Percentiles rank a stretch among this genome's conserved stretches.
phyloP scores from a whole-genome alignment of 176 grass and related monocot genomes.

The Dendrocalamus sinicus region DNA sequence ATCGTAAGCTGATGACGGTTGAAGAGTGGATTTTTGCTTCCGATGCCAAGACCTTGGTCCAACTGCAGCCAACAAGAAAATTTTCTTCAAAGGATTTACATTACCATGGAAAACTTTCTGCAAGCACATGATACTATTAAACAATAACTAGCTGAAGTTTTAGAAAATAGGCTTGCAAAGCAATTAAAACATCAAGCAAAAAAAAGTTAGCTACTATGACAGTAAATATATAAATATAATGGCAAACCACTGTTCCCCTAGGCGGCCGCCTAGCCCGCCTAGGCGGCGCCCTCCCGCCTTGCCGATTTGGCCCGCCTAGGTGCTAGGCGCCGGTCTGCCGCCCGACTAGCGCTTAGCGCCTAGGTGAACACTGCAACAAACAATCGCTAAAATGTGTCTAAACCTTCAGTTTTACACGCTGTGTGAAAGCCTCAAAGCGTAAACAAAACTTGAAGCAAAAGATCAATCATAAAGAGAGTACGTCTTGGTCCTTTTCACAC shows the following conservation, averaged over 20 bases:
- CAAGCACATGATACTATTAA: background rate
- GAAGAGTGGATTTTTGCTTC: constrained; percentile 93
- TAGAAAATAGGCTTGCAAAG: background rate
- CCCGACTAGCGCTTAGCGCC: too few species aligned
- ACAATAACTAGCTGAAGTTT: constrained; percentile 20
- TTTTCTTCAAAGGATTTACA: constrained; percentile 24
- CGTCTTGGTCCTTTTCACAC: background rate
- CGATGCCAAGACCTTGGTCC: constrained; percentile 96
- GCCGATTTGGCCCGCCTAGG: too few species aligned
- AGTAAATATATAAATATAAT: background rate
- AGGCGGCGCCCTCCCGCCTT: too few species aligned
- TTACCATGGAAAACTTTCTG: background rate
- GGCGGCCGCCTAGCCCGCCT: too few species aligned
- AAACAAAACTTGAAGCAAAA: constrained; percentile 17
- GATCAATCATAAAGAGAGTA: background rate
- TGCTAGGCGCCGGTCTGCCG: too few species aligned
- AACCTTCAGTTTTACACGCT: background rate
- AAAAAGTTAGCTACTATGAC: background rate
- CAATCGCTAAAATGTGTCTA: background rate
- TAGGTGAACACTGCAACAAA: background rate
- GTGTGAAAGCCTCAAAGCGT: background rate
- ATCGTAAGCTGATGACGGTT: constrained; percentile 85
- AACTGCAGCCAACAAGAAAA: constrained; percentile 61
- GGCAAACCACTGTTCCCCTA: background rate
- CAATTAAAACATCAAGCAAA: constrained; percentile 13